phyloP scores from a whole-genome alignment of 176 grass and related monocot species.

The Miscanthus lutarioriparius region DNA sequence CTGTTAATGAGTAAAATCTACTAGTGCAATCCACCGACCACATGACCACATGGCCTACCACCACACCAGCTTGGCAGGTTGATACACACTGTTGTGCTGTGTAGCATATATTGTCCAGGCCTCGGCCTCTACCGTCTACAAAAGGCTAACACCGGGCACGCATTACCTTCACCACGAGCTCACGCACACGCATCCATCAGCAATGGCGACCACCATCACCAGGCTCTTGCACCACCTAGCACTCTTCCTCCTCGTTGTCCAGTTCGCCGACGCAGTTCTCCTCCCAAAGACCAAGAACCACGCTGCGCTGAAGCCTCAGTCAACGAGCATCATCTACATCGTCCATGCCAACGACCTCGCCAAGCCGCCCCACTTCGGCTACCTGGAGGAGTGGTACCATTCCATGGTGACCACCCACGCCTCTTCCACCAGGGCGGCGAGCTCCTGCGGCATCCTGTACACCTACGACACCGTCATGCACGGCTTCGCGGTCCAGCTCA shows the following conservation, averaged over 20 bases:
- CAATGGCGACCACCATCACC: slow-evolving; percentile 29
- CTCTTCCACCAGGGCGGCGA: neutral
- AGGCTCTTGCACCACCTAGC: neutral
- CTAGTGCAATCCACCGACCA: neutral
- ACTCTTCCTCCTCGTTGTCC: neutral
- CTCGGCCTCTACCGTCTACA: neutral
- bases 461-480: slow-evolving; percentile 13
- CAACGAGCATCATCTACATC: slow-evolving; percentile 15
- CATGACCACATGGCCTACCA: neutral
- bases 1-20: neutral
- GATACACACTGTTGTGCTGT: neutral
- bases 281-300: neutral
- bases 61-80: neutral
- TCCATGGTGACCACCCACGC: neutral
- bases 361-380: neutral
- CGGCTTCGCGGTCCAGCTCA: slow-evolving; percentile 28
- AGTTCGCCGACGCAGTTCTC: neutral
- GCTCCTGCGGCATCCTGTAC: neutral
- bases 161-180: slow-evolving; percentile 21
- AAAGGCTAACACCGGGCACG: neutral
- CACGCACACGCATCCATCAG: neutral
- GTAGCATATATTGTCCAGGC: neutral
- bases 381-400: neutral
- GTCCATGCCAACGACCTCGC: neutral
- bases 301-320: neutral